Evolutionary conservation across 192 early-diverging fungal genomes (phyloP), one percentile per base, ranked within the genome.

Genomic region (Umbelopsis sp.): DNA sequence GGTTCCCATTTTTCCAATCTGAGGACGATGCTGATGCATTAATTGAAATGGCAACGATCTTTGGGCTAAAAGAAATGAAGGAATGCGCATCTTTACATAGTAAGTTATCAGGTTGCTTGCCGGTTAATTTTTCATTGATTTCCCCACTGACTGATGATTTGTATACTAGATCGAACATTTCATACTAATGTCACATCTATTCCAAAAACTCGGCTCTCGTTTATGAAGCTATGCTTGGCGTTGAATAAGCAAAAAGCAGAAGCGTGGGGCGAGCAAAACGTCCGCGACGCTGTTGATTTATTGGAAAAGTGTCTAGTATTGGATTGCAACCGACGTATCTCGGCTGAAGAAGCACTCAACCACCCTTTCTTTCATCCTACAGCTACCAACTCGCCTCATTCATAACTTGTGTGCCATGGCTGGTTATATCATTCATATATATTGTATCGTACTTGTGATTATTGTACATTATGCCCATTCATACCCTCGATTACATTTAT

Each of bases 1-100:
- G 88, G 29, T 98, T 93, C 71, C 96, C 97, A 2, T 97, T 98
- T 69, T 98, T 98, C 76, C 79, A 93, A 66, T 93, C 94, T 0
- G 86, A 84, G 45, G 93, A 95, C 74, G 97, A 98, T 71, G 82
- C 79, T 8, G 94, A 98, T 41, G 92, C 94, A 16, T 70, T 97
- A 26, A 74, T 97, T 53, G 97, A 98, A 71, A 84, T 98, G 3
- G 90, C 91, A 0, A 83, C 86, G 53, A 65, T 98, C 20, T 96
- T 90, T 79, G 97, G 97, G 0, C 76, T 80, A n/a, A 36, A 77
- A 2, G 89, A 87, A 53, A 94, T 97, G 93, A 79, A 88, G 66
- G 81, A 87, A 6, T 86, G 85, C 17, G 94, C 94, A 3, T 70
- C 78, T 12, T 50, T 74, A 16, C 84, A 89, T 7, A 82, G 93